Base-by-base conservation (phyloP, 805 yeast species). In the Saccharomycopsis malanga region DNA sequence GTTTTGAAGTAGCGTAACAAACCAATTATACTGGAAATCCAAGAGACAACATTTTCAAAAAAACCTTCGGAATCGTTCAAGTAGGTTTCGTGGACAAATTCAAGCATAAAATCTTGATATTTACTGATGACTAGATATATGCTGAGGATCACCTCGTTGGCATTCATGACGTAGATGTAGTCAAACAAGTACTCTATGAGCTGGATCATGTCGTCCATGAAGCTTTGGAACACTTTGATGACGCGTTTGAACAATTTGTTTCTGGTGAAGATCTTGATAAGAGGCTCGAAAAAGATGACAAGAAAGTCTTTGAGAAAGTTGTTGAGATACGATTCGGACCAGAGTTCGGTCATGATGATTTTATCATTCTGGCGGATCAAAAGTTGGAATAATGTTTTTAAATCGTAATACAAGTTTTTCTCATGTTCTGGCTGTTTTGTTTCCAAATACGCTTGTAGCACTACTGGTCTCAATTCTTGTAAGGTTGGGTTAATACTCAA, bases 251-350 rank as follows among this genome's bases (percentile, higher is more conserved):
- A 71, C 47, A 77, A 74, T 3, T 91, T 85, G 27, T 74, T 71
- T 51, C 77, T 76, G 66, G 85, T 82, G 1, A 86, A 70, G 24
- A 71, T 71, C 18, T 22, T 48, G 47, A 85, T 81, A 60, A 86
- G 66, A 1, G 94, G 93, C 53, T 81, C 82, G 59, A 83, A 85
- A 53, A 85, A 79, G 53, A 84, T 68, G 1, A 86, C 69, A 40
- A 93, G 71, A 24, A 87, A 68, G 41, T 85, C 86, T 54, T 83
- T 83, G 48, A 89, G 68, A 36, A 91, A 70, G 32, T 72, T 72
- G n/a, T 88, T 80, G 39, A 94, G 67, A 54, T 84, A 86, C 0
- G 91, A 87, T 56, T 89, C 95, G 39, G 77, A 79, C 95, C 96
- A 87, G 37, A 89, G 60, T 58, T 81, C 81, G 56, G 79, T 80